Percentiles rank a stretch among this genome's conserved stretches.
Conservation (phyloP, 306 rosid genomes). For the Casuarina cunninghamiana region DNA sequence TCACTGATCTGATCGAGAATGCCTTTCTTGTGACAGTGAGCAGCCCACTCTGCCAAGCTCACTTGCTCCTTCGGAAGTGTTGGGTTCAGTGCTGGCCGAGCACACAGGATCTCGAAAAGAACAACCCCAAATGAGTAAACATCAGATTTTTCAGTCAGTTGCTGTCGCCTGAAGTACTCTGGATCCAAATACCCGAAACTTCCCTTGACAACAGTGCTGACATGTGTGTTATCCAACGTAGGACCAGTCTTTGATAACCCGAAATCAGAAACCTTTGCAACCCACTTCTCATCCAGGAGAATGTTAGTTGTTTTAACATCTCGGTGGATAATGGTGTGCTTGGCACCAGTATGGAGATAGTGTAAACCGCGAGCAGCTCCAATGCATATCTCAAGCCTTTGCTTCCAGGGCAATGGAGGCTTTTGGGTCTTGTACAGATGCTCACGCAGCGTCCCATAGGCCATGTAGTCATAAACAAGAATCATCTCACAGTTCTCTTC, state of each 20-base stretch:
- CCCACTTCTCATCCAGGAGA: constrained; percentile 96
- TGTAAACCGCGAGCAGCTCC: constrained; percentile 99
- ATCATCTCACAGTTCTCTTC: constrained; percentile 98
- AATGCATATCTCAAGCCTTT: constrained; percentile 97
- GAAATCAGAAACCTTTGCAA: constrained; percentile 96
- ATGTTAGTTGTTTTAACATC: constrained; percentile 98
- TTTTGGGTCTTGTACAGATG: constrained; percentile 96
- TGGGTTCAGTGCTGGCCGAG: constrained; percentile 97
- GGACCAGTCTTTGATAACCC: constrained; percentile 99
- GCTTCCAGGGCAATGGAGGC: constrained; percentile 98
- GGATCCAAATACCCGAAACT: constrained; percentile 99
- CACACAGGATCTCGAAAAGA: constrained; percentile 87
- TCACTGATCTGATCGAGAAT: constrained; percentile 76
- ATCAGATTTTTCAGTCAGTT: constrained; percentile 94
- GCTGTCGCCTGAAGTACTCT: constrained; percentile 97
- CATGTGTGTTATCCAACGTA: constrained; percentile 93
- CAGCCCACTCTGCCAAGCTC: constrained; percentile 98
- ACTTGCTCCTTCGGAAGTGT: constrained; percentile 94
- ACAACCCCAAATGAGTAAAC: constrained; percentile 98
- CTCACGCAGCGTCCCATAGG: constrained; percentile 92
- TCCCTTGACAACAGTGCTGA: constrained; percentile 97
- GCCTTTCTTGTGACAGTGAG: constrained; percentile 93
- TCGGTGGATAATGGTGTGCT: constrained; percentile 94
- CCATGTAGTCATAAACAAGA: constrained; percentile 96
- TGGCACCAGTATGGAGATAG: constrained; percentile 97